Percentiles rank a stretch among this genome's conserved stretches.
phyloP scores from a whole-genome alignment of 2,329 filamentous ascomycete genomes.

The Didymellaceae sp. region DNA sequence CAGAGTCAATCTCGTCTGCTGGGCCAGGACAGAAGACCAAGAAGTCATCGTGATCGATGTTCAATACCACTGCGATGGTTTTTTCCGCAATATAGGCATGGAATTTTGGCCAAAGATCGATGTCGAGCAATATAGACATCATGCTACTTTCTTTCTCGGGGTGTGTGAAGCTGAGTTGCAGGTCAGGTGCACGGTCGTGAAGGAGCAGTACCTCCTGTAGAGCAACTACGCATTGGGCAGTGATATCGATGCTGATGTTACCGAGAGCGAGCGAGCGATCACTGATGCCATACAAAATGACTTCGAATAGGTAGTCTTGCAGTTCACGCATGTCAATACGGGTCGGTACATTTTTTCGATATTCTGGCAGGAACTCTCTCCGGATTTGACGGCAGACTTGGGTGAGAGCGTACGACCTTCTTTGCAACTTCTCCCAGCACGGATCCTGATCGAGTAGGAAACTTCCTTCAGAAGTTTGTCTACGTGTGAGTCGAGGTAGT shows the following conservation, averaged over 20 bases:
- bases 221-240: neutral
- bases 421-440: neutral
- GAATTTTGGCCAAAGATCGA: neutral
- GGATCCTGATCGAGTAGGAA: neutral
- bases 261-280: neutral
- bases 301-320: neutral
- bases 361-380: neutral
- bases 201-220: neutral
- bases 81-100: conserved; percentile 1
- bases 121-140: conserved; percentile 1
- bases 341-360: neutral
- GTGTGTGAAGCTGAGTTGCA: neutral
- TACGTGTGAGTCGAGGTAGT: neutral
- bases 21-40: neutral
- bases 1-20: neutral
- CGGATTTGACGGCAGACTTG: neutral
- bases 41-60: neutral
- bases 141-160: neutral
- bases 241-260: conserved; percentile 1
- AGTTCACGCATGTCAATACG: neutral
- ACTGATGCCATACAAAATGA: neutral
- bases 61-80: neutral
- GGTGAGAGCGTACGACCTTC: neutral
- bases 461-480: neutral
- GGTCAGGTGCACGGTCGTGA: neutral